Percentiles rank a stretch among this genome's conserved stretches.
Evolutionary conservation across 1,284 basidiomycete species (phyloP).

Genomic region (Grifola frondosa): DNA sequence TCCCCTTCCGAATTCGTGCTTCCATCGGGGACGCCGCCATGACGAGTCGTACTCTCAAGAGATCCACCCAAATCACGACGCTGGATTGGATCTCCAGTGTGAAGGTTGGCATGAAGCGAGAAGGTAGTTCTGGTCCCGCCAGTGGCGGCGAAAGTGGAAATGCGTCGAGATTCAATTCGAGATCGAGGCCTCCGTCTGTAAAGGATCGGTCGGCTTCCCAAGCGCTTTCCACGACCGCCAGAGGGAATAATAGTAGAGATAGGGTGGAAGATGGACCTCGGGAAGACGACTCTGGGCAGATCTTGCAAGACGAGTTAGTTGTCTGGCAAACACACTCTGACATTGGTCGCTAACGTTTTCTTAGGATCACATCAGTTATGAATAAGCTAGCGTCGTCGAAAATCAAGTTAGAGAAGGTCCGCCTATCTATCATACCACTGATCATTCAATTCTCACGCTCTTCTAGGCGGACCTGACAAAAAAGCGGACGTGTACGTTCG

Average conservation of each 20-base stretch:
- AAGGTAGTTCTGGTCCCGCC: conserved; percentile 51
- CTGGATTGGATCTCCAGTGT: conserved; percentile 73
- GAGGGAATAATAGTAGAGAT: conserved; percentile 45
- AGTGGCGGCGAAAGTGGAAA: conserved; percentile 49
- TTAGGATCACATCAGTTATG: conserved; percentile 75
- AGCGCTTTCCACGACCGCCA: conserved; percentile 10
- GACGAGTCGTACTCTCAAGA: conserved; percentile 58
- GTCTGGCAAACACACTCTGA: not conserved
- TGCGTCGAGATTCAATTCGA: conserved; percentile 29
- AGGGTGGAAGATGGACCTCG: conserved; percentile 39
- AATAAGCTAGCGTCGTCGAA: conserved; percentile 70
- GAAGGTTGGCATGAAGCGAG: conserved; percentile 51
- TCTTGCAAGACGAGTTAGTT: conserved; percentile 80
- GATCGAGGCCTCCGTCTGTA: conserved; percentile 24
- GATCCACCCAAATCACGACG: conserved; percentile 57
- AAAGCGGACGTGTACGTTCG: conserved; percentile 81
- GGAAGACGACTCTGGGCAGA: conserved; percentile 49
- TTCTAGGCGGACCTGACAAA: conserved; percentile 75
- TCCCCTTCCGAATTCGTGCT: too few species aligned
- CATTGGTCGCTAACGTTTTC: conserved; percentile 3
- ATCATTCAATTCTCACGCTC: not conserved
- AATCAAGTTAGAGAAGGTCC: conserved; percentile 83
- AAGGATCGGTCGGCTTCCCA: conserved; percentile 17
- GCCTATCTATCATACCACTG: conserved; percentile 8
- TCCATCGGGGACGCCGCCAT: conserved; percentile 41